Percentiles rank a stretch among this genome's conserved stretches.
Evolutionary conservation across 768 basidiomycete genomes (phyloP).

Genomic region (Cubamyces lactineus): DNA sequence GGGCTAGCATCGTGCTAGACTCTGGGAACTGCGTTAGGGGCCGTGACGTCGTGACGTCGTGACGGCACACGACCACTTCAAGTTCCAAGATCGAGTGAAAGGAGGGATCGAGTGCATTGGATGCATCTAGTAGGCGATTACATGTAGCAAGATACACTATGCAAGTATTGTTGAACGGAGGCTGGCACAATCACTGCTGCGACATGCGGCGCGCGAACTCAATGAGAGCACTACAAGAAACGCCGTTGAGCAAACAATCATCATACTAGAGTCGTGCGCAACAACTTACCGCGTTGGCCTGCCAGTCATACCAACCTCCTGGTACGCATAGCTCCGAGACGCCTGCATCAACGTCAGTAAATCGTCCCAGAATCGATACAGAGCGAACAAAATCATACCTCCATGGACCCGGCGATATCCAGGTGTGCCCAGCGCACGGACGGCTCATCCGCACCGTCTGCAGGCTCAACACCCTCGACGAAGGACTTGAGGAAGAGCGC

Average conservation of each 20-base stretch:
- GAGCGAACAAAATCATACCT: slow-evolving; percentile 43
- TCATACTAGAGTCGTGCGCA: no score
- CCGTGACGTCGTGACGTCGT: no score
- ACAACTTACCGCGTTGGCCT: slow-evolving; percentile 69
- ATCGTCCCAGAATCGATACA: neutral
- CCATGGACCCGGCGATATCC: slow-evolving; percentile 83
- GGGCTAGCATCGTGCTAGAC: no score
- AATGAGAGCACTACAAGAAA: slow-evolving; percentile 3
- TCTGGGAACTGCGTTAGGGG: no score
- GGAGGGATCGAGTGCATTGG: no score
- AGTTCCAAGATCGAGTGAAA: no score
- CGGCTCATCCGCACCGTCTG: slow-evolving; percentile 52
- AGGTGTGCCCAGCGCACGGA: slow-evolving; percentile 83
- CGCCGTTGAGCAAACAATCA: neutral
- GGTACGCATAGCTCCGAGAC: slow-evolving; percentile 59
- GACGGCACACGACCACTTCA: no score
- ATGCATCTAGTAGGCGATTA: no score
- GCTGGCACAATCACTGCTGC: neutral
- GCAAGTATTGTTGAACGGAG: neutral
- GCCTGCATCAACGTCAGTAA: slow-evolving; percentile 38
- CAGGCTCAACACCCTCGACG: slow-evolving; percentile 71
- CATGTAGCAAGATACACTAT: neutral
- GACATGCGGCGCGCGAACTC: slow-evolving; percentile 16
- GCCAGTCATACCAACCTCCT: slow-evolving; percentile 79
- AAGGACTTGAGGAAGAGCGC: slow-evolving; percentile 87